Evolutionary conservation across 2,329 filamentous ascomycete species (phyloP), one percentile per base, ranked within the genome.

Genomic region (Fonsecaea nubica): DNA sequence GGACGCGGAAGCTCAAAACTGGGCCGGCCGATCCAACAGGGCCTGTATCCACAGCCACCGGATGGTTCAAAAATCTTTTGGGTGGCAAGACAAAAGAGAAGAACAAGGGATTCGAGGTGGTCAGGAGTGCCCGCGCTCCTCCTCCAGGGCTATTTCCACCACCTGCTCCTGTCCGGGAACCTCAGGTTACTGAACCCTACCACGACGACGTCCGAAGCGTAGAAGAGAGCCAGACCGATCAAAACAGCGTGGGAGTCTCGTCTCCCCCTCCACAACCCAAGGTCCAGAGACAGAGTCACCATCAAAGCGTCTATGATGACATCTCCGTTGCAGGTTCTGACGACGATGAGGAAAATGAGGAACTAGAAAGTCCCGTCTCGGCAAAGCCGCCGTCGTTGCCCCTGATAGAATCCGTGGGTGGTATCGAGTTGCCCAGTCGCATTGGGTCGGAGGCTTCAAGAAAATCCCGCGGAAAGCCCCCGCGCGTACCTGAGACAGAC

Each of bases 41-140:
- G 0, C 92, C 93, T 0, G 91, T 97, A 21, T 91, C 92, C 1
- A 94, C 92, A 7, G 94, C 95, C 0, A 90, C 91, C 0, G 92
- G 92, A 4, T 99, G 94, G 93, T 87, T 98, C 77, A 90, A 92
- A 72, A 86, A 85, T 60, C 76, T 97, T 5, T 86, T 97, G 65
- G 89, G 89, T 12, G 91, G 90, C 15, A 96, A 96, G 80, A 92
- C 89, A 6, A 97, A 97, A 76, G 94, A 97, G 71, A 96, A 96
- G 78, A 90, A 90, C 71, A 98, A 98, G 78, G 95, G 95, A 0
- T 99, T 99, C 72, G 95, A 98, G 77, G 95, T 99, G 4, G 94
- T 99, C 15, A 84, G 95, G 74, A 97, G 93, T 76, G 87, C 92
- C 7, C 87, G 93, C 63, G 93, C 95, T 82, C 93, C 93, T 2